Evolutionary conservation across 2,329 filamentous ascomycete species (phyloP).

Genomic region (Ascochyta pisi): DNA sequence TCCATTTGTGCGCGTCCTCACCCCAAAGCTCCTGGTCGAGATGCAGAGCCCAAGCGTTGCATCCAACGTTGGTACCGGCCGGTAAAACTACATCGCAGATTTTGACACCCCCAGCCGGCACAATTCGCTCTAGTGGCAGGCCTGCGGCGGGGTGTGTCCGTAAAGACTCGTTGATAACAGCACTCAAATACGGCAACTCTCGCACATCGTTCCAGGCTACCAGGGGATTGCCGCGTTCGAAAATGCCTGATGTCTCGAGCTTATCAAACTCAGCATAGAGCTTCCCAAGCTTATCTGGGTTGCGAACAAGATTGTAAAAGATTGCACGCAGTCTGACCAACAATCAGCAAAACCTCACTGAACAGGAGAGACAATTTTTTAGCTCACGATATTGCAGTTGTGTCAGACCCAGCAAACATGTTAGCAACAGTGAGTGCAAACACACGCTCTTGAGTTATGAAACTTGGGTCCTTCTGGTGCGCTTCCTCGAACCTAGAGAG

Average conservation of each 20-base stretch:
- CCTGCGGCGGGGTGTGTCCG: conserved; percentile 54
- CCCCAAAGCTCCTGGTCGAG: conserved; percentile 16
- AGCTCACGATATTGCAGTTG: conserved; percentile 39
- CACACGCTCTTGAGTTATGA: conserved; percentile 21
- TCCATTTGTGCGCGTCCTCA: conserved; percentile 14
- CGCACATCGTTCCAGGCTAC: conserved; percentile 12
- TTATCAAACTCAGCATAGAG: conserved; percentile 26
- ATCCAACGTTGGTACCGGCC: conserved; percentile 21
- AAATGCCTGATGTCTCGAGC: conserved; percentile 17
- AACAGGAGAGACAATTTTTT: not conserved
- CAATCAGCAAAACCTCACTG: not conserved
- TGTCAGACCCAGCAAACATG: conserved; percentile 38
- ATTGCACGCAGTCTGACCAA: conserved; percentile 38
- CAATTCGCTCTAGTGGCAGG: conserved; percentile 48
- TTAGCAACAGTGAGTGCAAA: conserved; percentile 24
- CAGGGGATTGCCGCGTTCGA: conserved; percentile 1
- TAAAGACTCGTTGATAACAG: conserved; percentile 54
- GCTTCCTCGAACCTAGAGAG: conserved; percentile 23
- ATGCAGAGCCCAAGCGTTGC: conserved; percentile 24
- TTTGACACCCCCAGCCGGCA: conserved; percentile 43
- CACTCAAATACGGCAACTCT: conserved; percentile 49
- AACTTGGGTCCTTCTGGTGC: conserved; percentile 18
- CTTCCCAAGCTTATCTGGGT: conserved; percentile 26
- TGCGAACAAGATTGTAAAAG: conserved; percentile 46
- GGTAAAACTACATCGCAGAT: conserved; percentile 11